phyloP scores from a whole-genome alignment of 108 stramenopile genomes.

The Conticribra weissflogii region DNA sequence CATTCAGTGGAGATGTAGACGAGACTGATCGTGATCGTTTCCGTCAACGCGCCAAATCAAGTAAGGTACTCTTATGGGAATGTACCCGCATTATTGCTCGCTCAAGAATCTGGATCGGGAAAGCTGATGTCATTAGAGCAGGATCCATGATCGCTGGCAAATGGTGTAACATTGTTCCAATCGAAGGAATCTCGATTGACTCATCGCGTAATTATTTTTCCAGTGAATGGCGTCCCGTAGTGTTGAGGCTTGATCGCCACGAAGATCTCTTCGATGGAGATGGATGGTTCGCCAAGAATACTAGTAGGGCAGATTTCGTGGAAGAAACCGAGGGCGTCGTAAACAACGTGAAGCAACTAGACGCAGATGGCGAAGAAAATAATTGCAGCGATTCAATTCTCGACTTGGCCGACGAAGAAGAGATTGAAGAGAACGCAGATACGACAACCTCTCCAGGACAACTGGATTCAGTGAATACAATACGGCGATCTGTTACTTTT shows the following conservation, averaged over 20 bases:
- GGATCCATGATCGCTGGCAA: slow-evolving; percentile 42
- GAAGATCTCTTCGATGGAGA: slow-evolving; percentile 68
- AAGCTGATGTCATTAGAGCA: slow-evolving; percentile 59
- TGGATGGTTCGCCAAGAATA: slow-evolving; percentile 49
- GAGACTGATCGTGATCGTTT: slow-evolving; percentile 22
- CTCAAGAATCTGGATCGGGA: slow-evolving; percentile 76
- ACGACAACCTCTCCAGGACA: too few relatives aligned
- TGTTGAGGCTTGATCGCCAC: slow-evolving; percentile 17
- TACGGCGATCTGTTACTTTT: slow-evolving; percentile 39
- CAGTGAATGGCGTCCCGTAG: slow-evolving; percentile 31
- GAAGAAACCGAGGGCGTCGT: slow-evolving; percentile 8
- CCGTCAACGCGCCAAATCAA: slow-evolving; percentile 53
- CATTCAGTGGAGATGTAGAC: slow-evolving; percentile 6
- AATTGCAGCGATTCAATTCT: slow-evolving; percentile 19
- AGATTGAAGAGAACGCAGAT: too few relatives aligned
- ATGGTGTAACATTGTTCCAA: slow-evolving; percentile 30
- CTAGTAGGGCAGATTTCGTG: neutral
- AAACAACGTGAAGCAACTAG: neutral
- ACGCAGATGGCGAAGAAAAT: slow-evolving; percentile 32
- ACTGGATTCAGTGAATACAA: too few relatives aligned
- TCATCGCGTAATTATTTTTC: slow-evolving; percentile 7
- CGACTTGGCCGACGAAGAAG: too few relatives aligned
- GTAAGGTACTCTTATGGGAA: slow-evolving; percentile 44
- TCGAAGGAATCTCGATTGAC: slow-evolving; percentile 11
- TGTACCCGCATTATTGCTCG: slow-evolving; percentile 57